Conservation (phyloP, 2,329 filamentous ascomycete genomes). For the Furcasterigmium furcatum region DNA sequence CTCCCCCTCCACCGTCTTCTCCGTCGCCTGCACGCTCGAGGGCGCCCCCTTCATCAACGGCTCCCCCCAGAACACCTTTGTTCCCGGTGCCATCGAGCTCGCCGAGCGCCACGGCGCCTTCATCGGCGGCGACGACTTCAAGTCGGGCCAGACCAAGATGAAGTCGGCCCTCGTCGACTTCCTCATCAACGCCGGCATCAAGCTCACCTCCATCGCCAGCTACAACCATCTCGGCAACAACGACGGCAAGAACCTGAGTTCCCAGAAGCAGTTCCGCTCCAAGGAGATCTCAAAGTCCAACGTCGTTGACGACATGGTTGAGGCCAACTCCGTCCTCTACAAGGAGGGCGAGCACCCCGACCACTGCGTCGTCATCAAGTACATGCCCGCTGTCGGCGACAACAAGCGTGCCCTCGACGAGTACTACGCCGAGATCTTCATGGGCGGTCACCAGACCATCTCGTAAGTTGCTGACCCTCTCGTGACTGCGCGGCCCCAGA, state of each 20-base stretch:
- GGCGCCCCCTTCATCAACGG: constrained; percentile 95
- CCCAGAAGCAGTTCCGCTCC: constrained; percentile 96
- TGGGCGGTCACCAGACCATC: constrained; percentile 98
- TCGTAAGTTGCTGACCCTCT: constrained; percentile 39
- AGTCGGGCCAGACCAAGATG: constrained; percentile 99
- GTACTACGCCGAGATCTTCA: constrained; percentile 99
- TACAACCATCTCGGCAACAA: constrained; percentile 99
- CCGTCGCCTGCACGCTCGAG: constrained; percentile 91
- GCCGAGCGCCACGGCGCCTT: constrained; percentile 85
- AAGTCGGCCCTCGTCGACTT: constrained; percentile 99
- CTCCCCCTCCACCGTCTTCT: constrained; percentile 93
- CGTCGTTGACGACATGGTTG: constrained; percentile 99
- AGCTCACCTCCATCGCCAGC: constrained; percentile 95
- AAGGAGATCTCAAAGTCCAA: constrained; percentile 99
- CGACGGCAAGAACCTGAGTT: constrained; percentile 97
- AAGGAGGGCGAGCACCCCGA: constrained; percentile 91
- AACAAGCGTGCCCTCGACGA: constrained; percentile 98
- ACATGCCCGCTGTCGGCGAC: constrained; percentile 98
- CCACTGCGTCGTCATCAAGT: constrained; percentile 99
- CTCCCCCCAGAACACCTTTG: constrained; percentile 98
- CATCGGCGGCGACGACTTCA: constrained; percentile 98
- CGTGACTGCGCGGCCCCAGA: constrained; percentile 36
- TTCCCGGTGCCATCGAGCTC: constrained; percentile 85
- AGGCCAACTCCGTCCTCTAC: constrained; percentile 89
- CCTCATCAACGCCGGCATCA: constrained; percentile 97